Percentiles rank a stretch among this genome's conserved stretches.
These are phyloP conservation scores for Pilobolus umbonatus DNA, from an alignment of 192 early-diverging fungal species.

Conservation along the genomic window DNA sequence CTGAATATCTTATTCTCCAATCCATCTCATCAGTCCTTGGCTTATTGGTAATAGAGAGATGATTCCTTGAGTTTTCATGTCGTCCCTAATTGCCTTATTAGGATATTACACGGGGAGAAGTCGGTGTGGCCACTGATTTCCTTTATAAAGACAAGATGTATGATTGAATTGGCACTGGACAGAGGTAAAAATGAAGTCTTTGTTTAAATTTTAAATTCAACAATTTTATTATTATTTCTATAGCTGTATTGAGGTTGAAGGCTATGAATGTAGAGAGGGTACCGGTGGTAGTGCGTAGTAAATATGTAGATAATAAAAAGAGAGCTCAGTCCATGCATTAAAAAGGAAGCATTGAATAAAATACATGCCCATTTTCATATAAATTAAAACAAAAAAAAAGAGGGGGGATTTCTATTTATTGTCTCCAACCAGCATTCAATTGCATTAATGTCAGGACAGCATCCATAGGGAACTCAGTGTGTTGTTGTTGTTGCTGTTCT, in stretches of 20 bases:
- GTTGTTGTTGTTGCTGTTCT: constrained; percentile 13
- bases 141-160: constrained; percentile 61
- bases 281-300: constrained; percentile 14
- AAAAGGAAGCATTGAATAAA: neutral
- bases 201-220: neutral
- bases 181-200: constrained; percentile 23
- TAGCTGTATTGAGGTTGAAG: constrained; percentile 20
- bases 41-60: constrained; percentile 25
- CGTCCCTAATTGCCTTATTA: constrained; percentile 23
- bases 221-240: neutral
- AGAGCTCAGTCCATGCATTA: constrained; percentile 25
- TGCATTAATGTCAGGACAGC: constrained; percentile 43
- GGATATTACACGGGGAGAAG: constrained; percentile 76
- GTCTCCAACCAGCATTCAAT: constrained; percentile 39
- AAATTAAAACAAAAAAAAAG: neutral
- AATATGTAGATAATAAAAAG: constrained; percentile 12
- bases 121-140: constrained; percentile 73
- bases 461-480: constrained; percentile 43
- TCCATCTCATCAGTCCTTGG: constrained; percentile 57
- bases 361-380: neutral
- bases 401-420: constrained; percentile 2
- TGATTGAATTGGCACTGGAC: constrained; percentile 69
- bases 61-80: neutral
- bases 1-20: constrained; percentile 64
- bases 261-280: constrained; percentile 13